A percentile compares a stretch with the other conserved stretches of the same genome.
Conservation (phyloP, 257 asterid species). For the Plantago elongata region DNA sequence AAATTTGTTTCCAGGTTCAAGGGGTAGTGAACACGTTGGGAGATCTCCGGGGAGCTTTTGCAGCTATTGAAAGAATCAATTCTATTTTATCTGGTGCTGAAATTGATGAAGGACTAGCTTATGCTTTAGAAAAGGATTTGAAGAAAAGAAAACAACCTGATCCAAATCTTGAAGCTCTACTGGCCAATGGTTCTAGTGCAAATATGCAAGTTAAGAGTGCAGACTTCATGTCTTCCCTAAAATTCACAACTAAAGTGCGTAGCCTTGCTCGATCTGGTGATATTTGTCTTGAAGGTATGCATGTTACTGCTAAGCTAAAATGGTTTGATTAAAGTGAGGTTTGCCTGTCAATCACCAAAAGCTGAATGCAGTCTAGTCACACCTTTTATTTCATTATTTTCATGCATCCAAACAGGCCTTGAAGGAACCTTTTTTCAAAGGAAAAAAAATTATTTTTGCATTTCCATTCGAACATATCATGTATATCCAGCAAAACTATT, state of each 20-base stretch:
- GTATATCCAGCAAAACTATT: too few relatives aligned
- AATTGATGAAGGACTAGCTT: slow-evolving; percentile 79
- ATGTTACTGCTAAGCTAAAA: not conserved
- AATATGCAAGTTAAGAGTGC: slow-evolving; percentile 28
- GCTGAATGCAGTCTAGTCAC: too few relatives aligned
- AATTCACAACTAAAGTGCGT: slow-evolving; percentile 52
- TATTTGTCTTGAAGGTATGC: slow-evolving; percentile 78
- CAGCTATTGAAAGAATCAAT: slow-evolving; percentile 89
- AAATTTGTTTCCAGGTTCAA: slow-evolving; percentile 64
- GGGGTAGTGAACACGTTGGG: slow-evolving; percentile 95
- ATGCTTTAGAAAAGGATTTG: slow-evolving; percentile 71
- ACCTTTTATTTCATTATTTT: too few relatives aligned
- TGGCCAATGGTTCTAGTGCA: slow-evolving; percentile 40
- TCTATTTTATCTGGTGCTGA: slow-evolving; percentile 71
- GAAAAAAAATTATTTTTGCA: too few relatives aligned
- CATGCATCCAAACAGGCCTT: too few relatives aligned
- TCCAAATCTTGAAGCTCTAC: slow-evolving; percentile 48
- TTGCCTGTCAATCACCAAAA: too few relatives aligned
- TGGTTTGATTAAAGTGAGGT: not conserved
- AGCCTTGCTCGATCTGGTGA: slow-evolving; percentile 74
- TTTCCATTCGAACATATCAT: too few relatives aligned
- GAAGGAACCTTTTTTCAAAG: too few relatives aligned
- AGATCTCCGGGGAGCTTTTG: slow-evolving; percentile 95
- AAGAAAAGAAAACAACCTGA: slow-evolving; percentile 44
- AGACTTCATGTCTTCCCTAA: slow-evolving; percentile 68